A percentile compares a stretch with the other conserved stretches of the same genome.
phyloP scores from a whole-genome alignment of 768 basidiomycete species.

The Imleria badia region DNA sequence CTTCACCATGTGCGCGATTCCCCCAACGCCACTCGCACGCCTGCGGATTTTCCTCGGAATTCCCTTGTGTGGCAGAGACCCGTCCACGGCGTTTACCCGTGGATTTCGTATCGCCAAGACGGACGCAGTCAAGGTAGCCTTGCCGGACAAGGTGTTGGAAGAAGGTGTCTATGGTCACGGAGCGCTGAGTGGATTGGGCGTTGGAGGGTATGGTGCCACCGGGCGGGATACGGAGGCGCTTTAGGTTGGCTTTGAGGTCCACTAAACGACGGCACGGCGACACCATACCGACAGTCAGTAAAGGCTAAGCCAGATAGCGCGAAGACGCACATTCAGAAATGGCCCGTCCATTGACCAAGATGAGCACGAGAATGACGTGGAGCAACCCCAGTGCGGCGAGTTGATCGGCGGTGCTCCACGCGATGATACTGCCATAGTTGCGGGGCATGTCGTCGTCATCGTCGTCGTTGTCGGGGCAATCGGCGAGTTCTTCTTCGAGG shows the following conservation, averaged over 20 bases:
- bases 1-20: conserved; percentile 71
- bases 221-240: conserved; percentile 61
- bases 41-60: conserved; percentile 14
- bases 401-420: conserved; percentile 70
- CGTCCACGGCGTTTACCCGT: conserved; percentile 59
- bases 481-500: conserved; percentile 49
- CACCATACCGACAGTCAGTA: not conserved
- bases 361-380: conserved; percentile 77
- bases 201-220: conserved; percentile 51
- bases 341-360: conserved; percentile 77
- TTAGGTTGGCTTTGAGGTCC: conserved; percentile 69
- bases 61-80: conserved; percentile 40
- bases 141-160: conserved; percentile 65
- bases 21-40: conserved; percentile 87
- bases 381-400: conserved; percentile 71
- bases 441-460: conserved; percentile 51
- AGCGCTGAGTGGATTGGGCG: conserved; percentile 47
- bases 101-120: conserved; percentile 48
- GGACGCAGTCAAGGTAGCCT: conserved; percentile 73
- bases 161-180: conserved; percentile 61
- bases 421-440: conserved; percentile 66
- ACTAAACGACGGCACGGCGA: conserved; percentile 43
- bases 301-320: not conserved
- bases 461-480: conserved; percentile 45
- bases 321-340: conserved; percentile 63